Evolutionary conservation across 2,329 filamentous ascomycete species (phyloP).

Genomic region (Talaromyces sp.): DNA sequence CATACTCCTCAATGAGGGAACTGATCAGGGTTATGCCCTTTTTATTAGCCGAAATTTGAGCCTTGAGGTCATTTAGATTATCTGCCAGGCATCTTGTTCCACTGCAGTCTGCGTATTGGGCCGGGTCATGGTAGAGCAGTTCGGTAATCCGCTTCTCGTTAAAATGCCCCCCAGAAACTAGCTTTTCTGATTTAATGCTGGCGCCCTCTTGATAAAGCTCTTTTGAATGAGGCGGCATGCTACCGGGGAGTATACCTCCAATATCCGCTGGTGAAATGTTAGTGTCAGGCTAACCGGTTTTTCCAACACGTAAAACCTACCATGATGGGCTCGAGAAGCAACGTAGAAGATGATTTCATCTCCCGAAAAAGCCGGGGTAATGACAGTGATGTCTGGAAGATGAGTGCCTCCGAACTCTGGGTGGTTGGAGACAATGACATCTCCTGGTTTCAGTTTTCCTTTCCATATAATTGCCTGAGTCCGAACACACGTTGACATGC

Average conservation of each 20-base stretch:
- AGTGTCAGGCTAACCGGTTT: slow-evolving; percentile 4
- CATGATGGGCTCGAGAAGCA: slow-evolving; percentile 67
- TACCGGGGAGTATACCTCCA: slow-evolving; percentile 70
- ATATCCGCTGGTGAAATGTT: slow-evolving; percentile 55
- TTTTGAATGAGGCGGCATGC: slow-evolving; percentile 71
- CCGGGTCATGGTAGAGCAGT: slow-evolving; percentile 65
- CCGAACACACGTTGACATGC: slow-evolving; percentile 73
- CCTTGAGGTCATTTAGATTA: slow-evolving; percentile 78
- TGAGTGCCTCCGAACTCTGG: slow-evolving; percentile 77
- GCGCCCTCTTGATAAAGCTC: slow-evolving; percentile 63
- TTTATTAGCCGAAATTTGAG: slow-evolving; percentile 76
- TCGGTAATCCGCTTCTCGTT: slow-evolving; percentile 68
- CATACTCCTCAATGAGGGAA: slow-evolving; percentile 68
- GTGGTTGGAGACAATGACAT: slow-evolving; percentile 75
- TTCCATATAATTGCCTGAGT: slow-evolving; percentile 74
- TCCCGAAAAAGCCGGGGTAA: slow-evolving; percentile 67
- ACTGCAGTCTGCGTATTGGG: slow-evolving; percentile 65
- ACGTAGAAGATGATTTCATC: slow-evolving; percentile 71
- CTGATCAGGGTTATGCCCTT: slow-evolving; percentile 73
- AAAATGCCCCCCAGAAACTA: slow-evolving; percentile 49
- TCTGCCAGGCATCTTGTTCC: slow-evolving; percentile 72
- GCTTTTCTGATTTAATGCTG: slow-evolving; percentile 56
- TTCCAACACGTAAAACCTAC: slow-evolving; percentile 49
- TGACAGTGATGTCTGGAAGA: slow-evolving; percentile 71
- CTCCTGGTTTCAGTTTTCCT: slow-evolving; percentile 69